Evolutionary conservation across 1,139 yeast species (phyloP), one percentile per base, ranked within the genome.

Genomic region (Pneumocystis canis): DNA sequence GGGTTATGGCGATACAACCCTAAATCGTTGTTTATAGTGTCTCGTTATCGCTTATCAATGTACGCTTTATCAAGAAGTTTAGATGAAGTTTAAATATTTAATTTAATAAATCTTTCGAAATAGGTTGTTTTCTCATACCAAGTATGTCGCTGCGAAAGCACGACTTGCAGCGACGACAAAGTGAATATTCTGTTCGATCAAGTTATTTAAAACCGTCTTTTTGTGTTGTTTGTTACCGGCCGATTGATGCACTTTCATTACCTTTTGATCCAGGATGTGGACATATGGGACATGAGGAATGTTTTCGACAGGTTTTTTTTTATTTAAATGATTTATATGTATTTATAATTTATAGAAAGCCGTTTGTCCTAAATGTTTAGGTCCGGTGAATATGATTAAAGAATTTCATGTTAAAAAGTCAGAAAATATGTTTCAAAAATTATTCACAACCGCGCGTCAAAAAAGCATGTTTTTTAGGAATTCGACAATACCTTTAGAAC

Each of bases 121-220:
- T 47, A 47, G 54, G 54, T 47, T 47, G 54, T 31, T 47, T 47
- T 47, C 11, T 47, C 25, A 47, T 47, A 47, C 54, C 54, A 11
- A 47, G 54, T 47, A 47, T 47, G 54, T 47, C 54, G 54, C 54
- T 47, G 54, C 54, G 54, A 25, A 47, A 47, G 54, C 54, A 47
- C 54, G 54, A 47, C 54, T 25, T 47, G 54, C 54, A 47, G 54
- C 54, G 54, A 25, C 28, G 54, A 25, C 54, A 47, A 11, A 47
- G 54, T 47, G 54, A 47, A 25, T 47, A 47, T 47, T 47, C 54
- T 11, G 31, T 47, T 20, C 30, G 54, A 20, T 11, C 54, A 11
- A 47, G 31, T 47, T 47, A 47, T 47, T 25, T 20, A 47, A 47
- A 47, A n/a, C 54, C 54, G 3, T 4, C 25, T 47, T 47, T 47